Evolutionary conservation across 73 alveolate genomes (phyloP).

Genomic region (Tetrahymena malaccensis): DNA sequence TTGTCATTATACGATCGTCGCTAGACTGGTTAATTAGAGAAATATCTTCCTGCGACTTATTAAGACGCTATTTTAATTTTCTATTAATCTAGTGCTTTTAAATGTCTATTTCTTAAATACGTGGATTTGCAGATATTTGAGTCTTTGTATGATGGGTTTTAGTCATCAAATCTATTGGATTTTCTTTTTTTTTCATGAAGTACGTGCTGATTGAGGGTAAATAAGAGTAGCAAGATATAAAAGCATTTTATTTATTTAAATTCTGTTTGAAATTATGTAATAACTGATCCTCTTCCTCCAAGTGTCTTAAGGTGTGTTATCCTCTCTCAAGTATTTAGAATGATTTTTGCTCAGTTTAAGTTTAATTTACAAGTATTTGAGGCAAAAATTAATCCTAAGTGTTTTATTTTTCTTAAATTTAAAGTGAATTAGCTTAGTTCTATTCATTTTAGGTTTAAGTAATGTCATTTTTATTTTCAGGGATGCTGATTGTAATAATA

Average conservation of each 20-base stretch:
- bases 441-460: neutral
- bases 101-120: neutral
- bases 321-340: neutral
- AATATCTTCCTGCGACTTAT: neutral
- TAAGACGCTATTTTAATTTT: neutral
- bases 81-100: neutral
- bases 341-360: neutral
- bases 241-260: neutral
- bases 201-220: neutral
- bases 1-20: neutral
- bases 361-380: neutral
- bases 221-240: neutral
- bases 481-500: neutral
- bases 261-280: neutral
- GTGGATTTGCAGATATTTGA: neutral
- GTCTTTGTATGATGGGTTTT: neutral
- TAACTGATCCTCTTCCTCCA: neutral
- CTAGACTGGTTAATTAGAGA: neutral
- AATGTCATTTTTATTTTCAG: neutral
- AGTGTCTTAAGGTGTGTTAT: neutral
- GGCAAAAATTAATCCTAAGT: neutral
- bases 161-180: neutral
- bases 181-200: neutral
- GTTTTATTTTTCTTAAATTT: neutral
- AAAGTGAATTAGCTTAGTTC: neutral